A percentile compares a stretch with the other conserved stretches of the same genome.
Conservation (phyloP, 2,329 filamentous ascomycete genomes). For the Aspergillus sp. region DNA sequence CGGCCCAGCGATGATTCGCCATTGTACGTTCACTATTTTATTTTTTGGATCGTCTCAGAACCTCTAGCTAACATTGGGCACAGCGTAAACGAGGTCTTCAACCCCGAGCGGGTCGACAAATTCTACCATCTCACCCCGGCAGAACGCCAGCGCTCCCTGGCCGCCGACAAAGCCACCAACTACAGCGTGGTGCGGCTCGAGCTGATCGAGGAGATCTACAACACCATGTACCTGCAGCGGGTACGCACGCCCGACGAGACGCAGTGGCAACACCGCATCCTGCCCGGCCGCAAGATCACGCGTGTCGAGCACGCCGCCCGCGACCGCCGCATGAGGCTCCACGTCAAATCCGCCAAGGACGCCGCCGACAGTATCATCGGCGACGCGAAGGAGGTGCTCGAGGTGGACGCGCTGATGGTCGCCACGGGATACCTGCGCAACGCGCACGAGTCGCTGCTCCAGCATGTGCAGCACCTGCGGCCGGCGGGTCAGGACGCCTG, state of each 20-base stretch:
- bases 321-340: conserved; percentile 56
- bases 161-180: conserved; percentile 79
- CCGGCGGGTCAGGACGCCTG: conserved; percentile 58
- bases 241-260: conserved; percentile 66
- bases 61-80: too few relatives aligned
- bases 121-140: conserved; percentile 67
- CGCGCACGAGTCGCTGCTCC: conserved; percentile 74
- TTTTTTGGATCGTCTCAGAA: too few relatives aligned
- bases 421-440: conserved; percentile 83
- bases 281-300: conserved; percentile 65
- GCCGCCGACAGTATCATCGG: conserved; percentile 30
- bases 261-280: conserved; percentile 78
- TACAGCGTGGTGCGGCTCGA: conserved; percentile 92
- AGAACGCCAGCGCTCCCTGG: conserved; percentile 60
- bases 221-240: conserved; percentile 81
- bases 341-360: conserved; percentile 51
- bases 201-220: conserved; percentile 84
- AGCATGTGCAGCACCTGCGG: conserved; percentile 63
- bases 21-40: conserved; percentile 66
- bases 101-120: conserved; percentile 76
- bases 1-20: conserved; percentile 93
- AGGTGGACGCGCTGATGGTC: conserved; percentile 78
- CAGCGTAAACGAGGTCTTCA: conserved; percentile 96
- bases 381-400: conserved; percentile 58
- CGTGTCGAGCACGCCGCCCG: conserved; percentile 55